These are phyloP conservation scores for Cladosporium sp. DNA, from an alignment of 2,329 filamentous ascomycete species.

Conservation along the genomic window DNA sequence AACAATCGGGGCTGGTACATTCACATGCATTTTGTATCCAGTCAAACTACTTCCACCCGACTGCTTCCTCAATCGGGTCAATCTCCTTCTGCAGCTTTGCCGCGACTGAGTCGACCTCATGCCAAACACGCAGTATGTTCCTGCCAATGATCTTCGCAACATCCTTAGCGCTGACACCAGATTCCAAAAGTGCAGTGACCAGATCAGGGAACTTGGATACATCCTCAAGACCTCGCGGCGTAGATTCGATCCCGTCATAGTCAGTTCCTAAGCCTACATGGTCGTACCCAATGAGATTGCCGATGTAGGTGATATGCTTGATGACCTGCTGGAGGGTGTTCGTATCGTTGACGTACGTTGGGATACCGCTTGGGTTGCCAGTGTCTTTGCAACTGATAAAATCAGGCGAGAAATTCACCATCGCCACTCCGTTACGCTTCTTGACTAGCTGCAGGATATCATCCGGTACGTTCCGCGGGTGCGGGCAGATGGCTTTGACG, in stretches of 20 bases:
- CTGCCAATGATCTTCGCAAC: constrained; percentile 73
- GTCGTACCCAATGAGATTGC: constrained; percentile 77
- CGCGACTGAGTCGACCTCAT: constrained; percentile 72
- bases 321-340: constrained; percentile 76
- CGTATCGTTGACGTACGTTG: constrained; percentile 65
- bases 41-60: neutral
- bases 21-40: neutral
- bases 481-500: constrained; percentile 75
- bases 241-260: constrained; percentile 73
- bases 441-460: constrained; percentile 77
- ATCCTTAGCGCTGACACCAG: constrained; percentile 73
- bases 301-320: constrained; percentile 79
- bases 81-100: constrained; percentile 58
- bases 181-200: constrained; percentile 69
- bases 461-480: constrained; percentile 88
- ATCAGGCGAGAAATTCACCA: constrained; percentile 84
- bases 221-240: constrained; percentile 76
- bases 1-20: neutral
- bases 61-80: constrained; percentile 45
- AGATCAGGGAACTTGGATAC: constrained; percentile 80
- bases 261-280: constrained; percentile 88
- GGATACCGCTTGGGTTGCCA: constrained; percentile 60
- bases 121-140: constrained; percentile 84
- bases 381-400: constrained; percentile 73
- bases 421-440: constrained; percentile 71